A percentile compares a stretch with the other conserved stretches of the same genome.
Conservation (phyloP, 768 basidiomycete genomes). For the Naganishia onofrii region DNA sequence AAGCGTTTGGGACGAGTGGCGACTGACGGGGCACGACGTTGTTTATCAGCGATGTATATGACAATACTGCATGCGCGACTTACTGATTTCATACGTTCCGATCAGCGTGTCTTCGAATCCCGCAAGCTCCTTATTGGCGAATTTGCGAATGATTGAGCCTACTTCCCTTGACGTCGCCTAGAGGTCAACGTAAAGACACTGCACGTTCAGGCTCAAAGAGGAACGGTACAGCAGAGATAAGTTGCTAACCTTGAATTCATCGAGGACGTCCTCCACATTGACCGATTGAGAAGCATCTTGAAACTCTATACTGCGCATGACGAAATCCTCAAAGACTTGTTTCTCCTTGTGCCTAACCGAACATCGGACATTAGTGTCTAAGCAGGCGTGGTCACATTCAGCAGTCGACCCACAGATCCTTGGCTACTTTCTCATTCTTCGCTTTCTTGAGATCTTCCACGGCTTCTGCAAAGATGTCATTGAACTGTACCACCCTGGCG, state of each 20-base stretch:
- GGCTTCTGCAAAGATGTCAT: background rate
- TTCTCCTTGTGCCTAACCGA: background rate
- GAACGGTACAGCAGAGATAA: background rate
- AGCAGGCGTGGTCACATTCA: too few species aligned
- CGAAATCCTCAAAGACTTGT: background rate
- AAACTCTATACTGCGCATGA: background rate
- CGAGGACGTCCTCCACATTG: background rate
- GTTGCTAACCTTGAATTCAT: background rate
- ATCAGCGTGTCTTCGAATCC: background rate
- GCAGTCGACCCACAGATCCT: slow-evolving; percentile 4
- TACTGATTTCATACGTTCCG: background rate
- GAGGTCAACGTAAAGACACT: background rate
- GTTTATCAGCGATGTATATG: background rate
- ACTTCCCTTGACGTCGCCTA: background rate
- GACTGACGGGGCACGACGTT: background rate
- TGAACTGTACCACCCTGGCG: slow-evolving; percentile 11
- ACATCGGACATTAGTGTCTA: background rate
- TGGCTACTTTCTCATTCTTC: background rate
- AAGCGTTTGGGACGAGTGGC: background rate
- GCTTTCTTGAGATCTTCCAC: slow-evolving; percentile 3
- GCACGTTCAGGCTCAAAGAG: too few species aligned
- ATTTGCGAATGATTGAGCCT: background rate
- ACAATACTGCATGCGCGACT: background rate
- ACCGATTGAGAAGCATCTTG: background rate
- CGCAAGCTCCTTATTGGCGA: background rate